Conservation (phyloP, 306 rosid species). For the Prunus mume region DNA sequence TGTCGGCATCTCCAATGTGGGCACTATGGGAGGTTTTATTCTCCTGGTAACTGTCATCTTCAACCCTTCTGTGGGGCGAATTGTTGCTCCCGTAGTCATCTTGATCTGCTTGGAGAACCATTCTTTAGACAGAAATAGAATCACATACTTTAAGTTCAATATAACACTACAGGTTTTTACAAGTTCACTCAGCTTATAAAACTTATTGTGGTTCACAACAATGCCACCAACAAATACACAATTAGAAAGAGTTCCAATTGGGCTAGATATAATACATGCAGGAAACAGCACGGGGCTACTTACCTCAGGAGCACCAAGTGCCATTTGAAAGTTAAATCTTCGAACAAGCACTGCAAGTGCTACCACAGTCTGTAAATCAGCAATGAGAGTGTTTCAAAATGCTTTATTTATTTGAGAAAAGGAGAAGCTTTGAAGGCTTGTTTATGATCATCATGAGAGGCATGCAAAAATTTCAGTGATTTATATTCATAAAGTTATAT, state of each 20-base stretch:
- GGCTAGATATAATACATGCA: background rate
- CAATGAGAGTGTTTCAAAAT: slow-evolving; percentile 16
- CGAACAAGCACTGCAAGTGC: slow-evolving; percentile 90
- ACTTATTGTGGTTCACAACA: background rate
- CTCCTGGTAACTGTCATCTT: slow-evolving; percentile 81
- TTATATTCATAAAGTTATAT: background rate
- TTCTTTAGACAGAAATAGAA: slow-evolving; percentile 4
- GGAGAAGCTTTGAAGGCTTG: background rate
- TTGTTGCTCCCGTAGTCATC: slow-evolving; percentile 97
- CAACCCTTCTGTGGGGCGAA: slow-evolving; percentile 90
- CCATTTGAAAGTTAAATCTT: slow-evolving; percentile 82
- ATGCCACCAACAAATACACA: background rate
- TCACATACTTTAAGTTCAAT: background rate
- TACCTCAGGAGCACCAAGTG: slow-evolving; percentile 90
- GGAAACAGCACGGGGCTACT: slow-evolving; percentile 12
- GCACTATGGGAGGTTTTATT: slow-evolving; percentile 70
- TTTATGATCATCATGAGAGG: background rate
- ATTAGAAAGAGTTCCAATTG: background rate
- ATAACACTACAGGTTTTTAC: background rate
- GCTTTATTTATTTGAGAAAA: slow-evolving; percentile 5
- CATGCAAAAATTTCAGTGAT: background rate
- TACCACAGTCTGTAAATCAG: slow-evolving; percentile 60
- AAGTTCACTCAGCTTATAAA: background rate
- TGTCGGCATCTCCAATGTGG: slow-evolving; percentile 55
- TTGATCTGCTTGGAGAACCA: slow-evolving; percentile 53